Conservation (phyloP, 495 filamentous ascomycete genomes). For the Friedmanniomyces endolithicus region DNA sequence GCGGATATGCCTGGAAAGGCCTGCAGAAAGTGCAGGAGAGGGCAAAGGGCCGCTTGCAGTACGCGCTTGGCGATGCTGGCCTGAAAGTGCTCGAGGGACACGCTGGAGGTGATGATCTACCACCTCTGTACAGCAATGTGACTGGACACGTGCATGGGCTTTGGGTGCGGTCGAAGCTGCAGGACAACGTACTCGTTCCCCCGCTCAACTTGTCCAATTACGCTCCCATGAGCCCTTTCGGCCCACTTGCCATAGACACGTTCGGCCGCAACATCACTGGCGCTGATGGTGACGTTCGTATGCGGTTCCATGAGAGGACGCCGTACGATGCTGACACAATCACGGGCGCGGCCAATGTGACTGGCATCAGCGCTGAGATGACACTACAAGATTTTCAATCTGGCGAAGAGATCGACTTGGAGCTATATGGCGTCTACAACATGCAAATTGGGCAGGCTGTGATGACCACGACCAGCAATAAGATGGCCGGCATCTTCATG, state of each 20-base stretch:
- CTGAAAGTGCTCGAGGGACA: conserved; percentile 11
- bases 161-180: conserved; percentile 53
- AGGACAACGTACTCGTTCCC: conserved; percentile 26
- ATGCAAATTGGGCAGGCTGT: conserved; percentile 60
- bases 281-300: conserved; percentile 18
- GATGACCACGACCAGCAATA: conserved; percentile 78
- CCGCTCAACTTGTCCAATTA: conserved; percentile 43
- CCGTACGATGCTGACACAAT: neutral
- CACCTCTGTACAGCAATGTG: conserved; percentile 62
- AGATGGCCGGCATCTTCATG: conserved; percentile 78
- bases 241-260: neutral
- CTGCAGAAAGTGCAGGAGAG: conserved; percentile 44
- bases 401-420: conserved; percentile 60
- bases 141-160: conserved; percentile 63
- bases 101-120: conserved; percentile 1
- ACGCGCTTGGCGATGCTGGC: conserved; percentile 30
- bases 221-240: conserved; percentile 24
- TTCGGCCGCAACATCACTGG: conserved; percentile 29
- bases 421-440: conserved; percentile 73
- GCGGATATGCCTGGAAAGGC: conserved; percentile 63
- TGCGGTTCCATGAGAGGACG: conserved; percentile 22
- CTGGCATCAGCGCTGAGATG: conserved; percentile 49
- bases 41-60: conserved; percentile 40
- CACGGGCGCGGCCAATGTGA: conserved; percentile 6
- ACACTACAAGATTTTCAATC: conserved; percentile 58